phyloP scores from a whole-genome alignment of 2,329 filamentous ascomycete species.

The Penicillium sp. region DNA sequence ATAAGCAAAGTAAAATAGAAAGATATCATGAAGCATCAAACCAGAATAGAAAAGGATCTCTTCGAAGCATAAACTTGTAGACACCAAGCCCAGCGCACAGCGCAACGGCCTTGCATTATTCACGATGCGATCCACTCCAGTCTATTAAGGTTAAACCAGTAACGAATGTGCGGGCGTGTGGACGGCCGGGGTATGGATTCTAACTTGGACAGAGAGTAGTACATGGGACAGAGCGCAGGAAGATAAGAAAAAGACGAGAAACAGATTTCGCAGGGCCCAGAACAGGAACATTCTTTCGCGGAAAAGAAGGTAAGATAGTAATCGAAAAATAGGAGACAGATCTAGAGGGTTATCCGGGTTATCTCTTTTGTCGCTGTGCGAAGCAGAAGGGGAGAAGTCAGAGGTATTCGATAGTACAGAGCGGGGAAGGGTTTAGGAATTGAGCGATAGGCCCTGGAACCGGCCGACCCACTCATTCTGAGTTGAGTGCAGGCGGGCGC shows the following conservation, averaged over 20 bases:
- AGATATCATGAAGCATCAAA: neutral
- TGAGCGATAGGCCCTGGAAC: conserved; percentile 69
- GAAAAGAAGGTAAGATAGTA: neutral
- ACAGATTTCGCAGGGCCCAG: neutral
- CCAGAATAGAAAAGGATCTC: neutral
- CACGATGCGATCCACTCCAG: conserved; percentile 3
- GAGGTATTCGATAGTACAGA: conserved; percentile 5
- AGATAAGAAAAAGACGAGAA: neutral
- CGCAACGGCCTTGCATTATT: conserved; percentile 7
- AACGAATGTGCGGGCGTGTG: conserved; percentile 11
- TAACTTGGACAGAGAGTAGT: conserved; percentile 10
- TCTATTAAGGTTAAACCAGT: conserved; percentile 7
- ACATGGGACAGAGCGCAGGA: conserved; percentile 1
- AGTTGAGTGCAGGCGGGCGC: conserved; percentile 30
- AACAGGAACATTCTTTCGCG: conserved; percentile 9
- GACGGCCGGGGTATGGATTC: conserved; percentile 14
- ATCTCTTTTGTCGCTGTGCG: neutral
- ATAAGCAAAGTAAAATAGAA: neutral
- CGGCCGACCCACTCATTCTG: conserved; percentile 56
- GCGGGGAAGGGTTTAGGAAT: conserved; percentile 42
- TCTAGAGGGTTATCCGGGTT: conserved; percentile 1
- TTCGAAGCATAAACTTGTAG: neutral
- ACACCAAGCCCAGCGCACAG: neutral
- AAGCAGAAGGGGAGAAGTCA: neutral
- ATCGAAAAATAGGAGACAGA: neutral